phyloP scores from a whole-genome alignment of 441 rosid species.

The Pelargonium citronellum region DNA sequence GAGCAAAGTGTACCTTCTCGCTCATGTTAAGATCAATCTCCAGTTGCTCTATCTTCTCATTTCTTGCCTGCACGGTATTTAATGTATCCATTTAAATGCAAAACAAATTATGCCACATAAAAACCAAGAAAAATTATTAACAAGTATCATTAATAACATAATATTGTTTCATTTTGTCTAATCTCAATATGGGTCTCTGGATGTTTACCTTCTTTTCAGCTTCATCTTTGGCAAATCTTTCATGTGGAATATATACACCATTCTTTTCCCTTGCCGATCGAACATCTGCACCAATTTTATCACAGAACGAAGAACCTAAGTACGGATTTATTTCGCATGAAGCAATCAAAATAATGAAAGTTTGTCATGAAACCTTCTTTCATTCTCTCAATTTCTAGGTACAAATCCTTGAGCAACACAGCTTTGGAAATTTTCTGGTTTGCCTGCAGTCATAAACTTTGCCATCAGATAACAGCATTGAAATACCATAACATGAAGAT shows the following conservation, averaged over 20 bases:
- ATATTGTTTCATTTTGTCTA: neutral
- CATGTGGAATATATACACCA: constrained; percentile 76
- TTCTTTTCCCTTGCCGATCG: constrained; percentile 86
- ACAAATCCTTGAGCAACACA: constrained; percentile 77
- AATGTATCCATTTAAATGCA: constrained; percentile 4
- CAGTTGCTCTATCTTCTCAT: constrained; percentile 68
- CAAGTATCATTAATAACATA: neutral
- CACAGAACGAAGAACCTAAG: constrained; percentile 15
- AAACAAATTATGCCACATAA: constrained; percentile 10
- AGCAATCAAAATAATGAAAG: constrained; percentile 10
- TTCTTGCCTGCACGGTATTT: constrained; percentile 45
- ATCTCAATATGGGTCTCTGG: neutral
- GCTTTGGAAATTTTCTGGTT: constrained; percentile 85
- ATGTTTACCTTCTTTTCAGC: constrained; percentile 77
- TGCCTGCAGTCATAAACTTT: constrained; percentile 48
- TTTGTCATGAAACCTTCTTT: constrained; percentile 60
- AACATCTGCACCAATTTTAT: constrained; percentile 50
- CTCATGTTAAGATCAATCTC: constrained; percentile 51
- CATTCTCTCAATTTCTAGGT: constrained; percentile 78
- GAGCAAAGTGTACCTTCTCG: constrained; percentile 45
- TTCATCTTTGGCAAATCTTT: constrained; percentile 73
- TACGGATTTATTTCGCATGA: constrained; percentile 1
- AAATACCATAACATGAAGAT: constrained; percentile 5
- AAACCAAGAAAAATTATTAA: neutral
- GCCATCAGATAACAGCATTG: constrained; percentile 16